Base-by-base conservation (phyloP, 805 yeast species). In the Nakazawaea molendinolei region DNA sequence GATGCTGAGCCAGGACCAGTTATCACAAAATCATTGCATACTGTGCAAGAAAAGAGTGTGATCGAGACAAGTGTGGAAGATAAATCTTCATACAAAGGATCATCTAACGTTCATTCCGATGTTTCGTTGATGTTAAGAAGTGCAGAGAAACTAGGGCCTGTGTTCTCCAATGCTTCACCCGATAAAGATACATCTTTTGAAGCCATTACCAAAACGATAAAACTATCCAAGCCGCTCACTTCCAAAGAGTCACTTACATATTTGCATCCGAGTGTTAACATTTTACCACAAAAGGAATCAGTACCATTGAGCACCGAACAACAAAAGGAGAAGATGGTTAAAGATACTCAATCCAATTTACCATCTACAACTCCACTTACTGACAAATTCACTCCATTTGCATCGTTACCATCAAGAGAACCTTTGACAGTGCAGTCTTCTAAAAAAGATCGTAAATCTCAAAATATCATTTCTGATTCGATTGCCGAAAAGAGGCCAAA, bases 391-490 rank as follows among this genome's bases (percentile, higher is more conserved):
- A 23, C 36, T 16, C n/a, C 20, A 0, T 53, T 55, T 45, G 58
- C 56, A 4, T 36, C 52, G 6, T 31, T 55, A 22, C 58, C 60
- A 0, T 53, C 50, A 8, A 45, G 53, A 40, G 56, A 45, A 18
- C 58, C 59, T 1, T 34, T 55, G 20, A 50, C 53, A 1, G 48
- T 53, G 9, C 53, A 55, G 31, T 47, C 56, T 8, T 44, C 47
- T 2, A 47, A 49, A 34, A 50, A 41, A 19, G 39, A 38, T 9
- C 32, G 38, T n/a, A 41, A 20, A 5, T 14, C 36, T 9, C 16
- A 25, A 5, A 26, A 26, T 21, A n/a, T 20, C 2, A 15, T 50
- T 12, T 49, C 51, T 34, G 42, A 52, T 5, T 44, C 55, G 12
- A 48, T 51, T 8, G 46, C 53, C 3, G 48, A 52, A 0, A 29